Evolutionary conservation across 164 flowering plant genomes (phyloP), one percentile per base, ranked within the genome.

Genomic region (Chimonanthus praecox): DNA sequence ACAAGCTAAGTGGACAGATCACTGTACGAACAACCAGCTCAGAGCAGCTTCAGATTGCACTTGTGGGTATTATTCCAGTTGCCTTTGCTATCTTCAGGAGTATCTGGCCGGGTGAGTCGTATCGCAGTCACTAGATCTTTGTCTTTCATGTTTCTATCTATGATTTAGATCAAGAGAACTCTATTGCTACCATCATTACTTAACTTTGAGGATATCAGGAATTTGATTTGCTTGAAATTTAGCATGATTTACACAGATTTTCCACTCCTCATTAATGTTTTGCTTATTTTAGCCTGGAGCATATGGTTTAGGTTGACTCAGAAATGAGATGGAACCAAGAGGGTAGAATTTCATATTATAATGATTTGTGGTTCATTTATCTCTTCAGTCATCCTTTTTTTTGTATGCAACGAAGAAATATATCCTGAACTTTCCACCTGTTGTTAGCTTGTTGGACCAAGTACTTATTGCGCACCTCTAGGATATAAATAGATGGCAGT

Each of bases 11-110:
- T 71, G 98, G 98, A 49, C 97, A 92, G 83, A 83, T 94, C 62
- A 82, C 91, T 3, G 88, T 94, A 49, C 82, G 85, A 73, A 92
- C 97, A 58, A 92, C 89, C 83, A 92, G 90, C 84, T 92, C 97
- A 0, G 98, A 94, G 9, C 92, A 92, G 82, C 86, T 92, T 75
- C 92, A 92, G 82, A 85, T 94, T 74, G 98, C 97, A 9, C 90
- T 92, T 16, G 72, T 89, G 68, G 97, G 86, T 13, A 61, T 92
- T 69, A 78, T 91, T 75, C 98, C 98, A 1, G 74, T 90, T 11
- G 94, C 83, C 15, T 76, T 79, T 74, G 67, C 92, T 48, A 82
- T 91, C 76, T 88, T 84, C 74, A 89, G 81, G 81, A 83, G 70
- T 76, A 64, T 92, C 64, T 78, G 85, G 72, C 89, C 93, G 7